Percentiles rank a stretch among this genome's conserved stretches.
These are phyloP conservation scores for Zea luxurians DNA, from an alignment of 176 grass and related monocot species.

Conservation along the genomic window DNA sequence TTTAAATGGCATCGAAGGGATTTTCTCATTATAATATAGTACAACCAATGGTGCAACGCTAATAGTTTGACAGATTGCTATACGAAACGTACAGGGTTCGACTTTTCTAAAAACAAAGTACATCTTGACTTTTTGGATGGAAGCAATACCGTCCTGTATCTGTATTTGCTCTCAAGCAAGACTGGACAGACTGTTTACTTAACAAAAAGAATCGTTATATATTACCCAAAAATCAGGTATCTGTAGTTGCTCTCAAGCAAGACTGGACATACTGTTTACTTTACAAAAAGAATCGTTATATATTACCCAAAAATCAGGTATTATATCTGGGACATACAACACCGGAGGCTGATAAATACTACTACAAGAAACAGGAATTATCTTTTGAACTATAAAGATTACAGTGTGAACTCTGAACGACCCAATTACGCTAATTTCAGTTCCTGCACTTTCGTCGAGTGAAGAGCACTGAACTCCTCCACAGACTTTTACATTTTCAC, in stretches of 20 bases:
- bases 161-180: background rate
- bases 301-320: background rate
- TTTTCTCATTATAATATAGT: too few species aligned
- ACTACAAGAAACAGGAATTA: too few species aligned
- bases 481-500: background rate
- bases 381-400: too few species aligned
- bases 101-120: background rate
- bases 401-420: too few species aligned
- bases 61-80: background rate
- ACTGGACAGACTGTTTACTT: background rate
- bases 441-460: too few species aligned
- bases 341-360: too few species aligned
- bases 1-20: too few species aligned
- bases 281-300: background rate
- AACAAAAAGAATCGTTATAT: background rate
- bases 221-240: background rate
- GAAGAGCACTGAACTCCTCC: background rate
- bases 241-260: background rate
- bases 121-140: background rate
- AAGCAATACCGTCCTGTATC: background rate
- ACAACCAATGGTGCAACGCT: background rate
- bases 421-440: too few species aligned
- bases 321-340: background rate
- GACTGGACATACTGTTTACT: background rate
- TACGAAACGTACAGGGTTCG: background rate